Evolutionary conservation across 2,329 filamentous ascomycete species (phyloP).

Genomic region (Myriosclerotinia curreyana): DNA sequence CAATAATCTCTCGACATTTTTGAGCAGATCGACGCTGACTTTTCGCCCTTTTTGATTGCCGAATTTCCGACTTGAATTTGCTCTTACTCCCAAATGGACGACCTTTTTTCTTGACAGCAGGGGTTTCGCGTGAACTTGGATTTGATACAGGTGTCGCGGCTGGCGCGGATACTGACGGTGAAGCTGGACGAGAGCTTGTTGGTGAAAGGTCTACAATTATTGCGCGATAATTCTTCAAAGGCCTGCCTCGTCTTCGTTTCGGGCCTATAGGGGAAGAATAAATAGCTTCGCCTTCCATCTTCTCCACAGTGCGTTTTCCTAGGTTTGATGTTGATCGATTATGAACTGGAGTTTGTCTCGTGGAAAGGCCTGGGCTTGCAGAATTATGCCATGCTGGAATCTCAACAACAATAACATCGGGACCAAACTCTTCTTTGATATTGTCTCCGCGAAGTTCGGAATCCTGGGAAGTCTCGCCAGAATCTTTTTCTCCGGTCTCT

Average conservation of each 20-base stretch:
- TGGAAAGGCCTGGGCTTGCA: background rate
- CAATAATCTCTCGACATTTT: constrained; percentile 1
- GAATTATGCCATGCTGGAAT: background rate
- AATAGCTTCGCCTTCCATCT: background rate
- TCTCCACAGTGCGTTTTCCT: background rate
- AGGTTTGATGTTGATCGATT: background rate
- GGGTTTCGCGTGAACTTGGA: background rate
- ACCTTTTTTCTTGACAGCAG: background rate
- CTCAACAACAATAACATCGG: background rate
- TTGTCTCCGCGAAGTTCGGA: too few species aligned
- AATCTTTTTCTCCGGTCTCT: background rate
- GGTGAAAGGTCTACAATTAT: background rate
- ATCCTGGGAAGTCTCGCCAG: background rate
- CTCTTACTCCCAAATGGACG: constrained; percentile 1
- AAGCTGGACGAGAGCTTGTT: background rate
- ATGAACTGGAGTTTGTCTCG: background rate
- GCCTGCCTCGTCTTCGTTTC: constrained; percentile 10
- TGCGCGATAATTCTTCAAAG: background rate
- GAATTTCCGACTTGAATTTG: background rate
- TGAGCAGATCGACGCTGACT: background rate
- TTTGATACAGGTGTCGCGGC: background rate
- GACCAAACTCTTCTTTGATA: background rate
- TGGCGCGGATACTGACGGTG: background rate
- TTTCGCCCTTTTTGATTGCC: background rate
- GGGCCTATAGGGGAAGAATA: background rate